Percentiles rank a stretch among this genome's conserved stretches.
phyloP scores from a whole-genome alignment of 2,329 filamentous ascomycete genomes.

The Colletotrichum sp. region DNA sequence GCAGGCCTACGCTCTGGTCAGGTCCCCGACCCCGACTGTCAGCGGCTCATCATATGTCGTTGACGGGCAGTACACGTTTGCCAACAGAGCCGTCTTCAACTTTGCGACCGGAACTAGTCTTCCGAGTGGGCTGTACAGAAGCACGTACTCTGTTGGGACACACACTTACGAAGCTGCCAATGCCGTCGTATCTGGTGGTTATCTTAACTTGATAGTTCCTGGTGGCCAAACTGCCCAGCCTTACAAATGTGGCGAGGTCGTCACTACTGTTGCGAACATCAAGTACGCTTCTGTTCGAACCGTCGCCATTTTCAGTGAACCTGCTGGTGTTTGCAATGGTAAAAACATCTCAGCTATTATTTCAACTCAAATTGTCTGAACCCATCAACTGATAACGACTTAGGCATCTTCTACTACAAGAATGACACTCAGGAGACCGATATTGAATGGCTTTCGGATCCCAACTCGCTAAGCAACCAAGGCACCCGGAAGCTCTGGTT shows the following conservation, averaged over 20 bases:
- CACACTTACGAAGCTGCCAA: constrained; percentile 21
- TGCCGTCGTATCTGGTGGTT: constrained; percentile 27
- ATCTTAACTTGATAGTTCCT: constrained; percentile 31
- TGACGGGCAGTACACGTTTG: constrained; percentile 20
- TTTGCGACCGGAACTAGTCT: constrained; percentile 25
- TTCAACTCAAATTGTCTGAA: accelerated
- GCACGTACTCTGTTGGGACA: constrained; percentile 23
- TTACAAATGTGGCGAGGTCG: constrained; percentile 27
- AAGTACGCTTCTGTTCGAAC: constrained; percentile 33
- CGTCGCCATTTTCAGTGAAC: constrained; percentile 30
- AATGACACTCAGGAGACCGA: constrained; percentile 32
- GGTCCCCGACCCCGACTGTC: neutral
- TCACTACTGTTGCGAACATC: constrained; percentile 29
- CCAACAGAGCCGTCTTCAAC: constrained; percentile 26
- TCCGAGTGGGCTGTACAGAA: constrained; percentile 26
- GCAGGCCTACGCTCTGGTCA: neutral
- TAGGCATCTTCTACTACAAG: constrained; percentile 35
- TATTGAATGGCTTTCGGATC: constrained; percentile 36
- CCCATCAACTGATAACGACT: neutral
- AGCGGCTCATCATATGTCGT: constrained; percentile 26
- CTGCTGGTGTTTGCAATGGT: constrained; percentile 35
- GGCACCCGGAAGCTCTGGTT: constrained; percentile 31
- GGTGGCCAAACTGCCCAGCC: constrained; percentile 29
- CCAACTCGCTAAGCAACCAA: constrained; percentile 27
- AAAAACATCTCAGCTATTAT: neutral